Conservation (phyloP, 345 rosid species). For the Rubroshorea leprosula region DNA sequence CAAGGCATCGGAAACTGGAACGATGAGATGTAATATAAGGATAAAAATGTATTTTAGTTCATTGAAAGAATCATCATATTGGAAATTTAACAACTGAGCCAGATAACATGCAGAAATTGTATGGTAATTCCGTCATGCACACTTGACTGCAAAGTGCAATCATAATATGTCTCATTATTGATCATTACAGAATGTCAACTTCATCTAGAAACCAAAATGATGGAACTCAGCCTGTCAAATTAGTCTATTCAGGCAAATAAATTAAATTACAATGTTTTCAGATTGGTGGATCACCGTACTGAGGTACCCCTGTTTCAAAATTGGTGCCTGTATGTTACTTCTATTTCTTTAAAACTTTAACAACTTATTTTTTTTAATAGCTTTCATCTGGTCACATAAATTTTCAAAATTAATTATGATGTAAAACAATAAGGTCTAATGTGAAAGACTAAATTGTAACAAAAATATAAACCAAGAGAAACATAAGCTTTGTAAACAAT, state of each 20-base stretch:
- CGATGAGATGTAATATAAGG: no score
- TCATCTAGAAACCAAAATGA: no score
- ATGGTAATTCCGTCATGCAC: no score
- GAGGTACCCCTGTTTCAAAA: not conserved
- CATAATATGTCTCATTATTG: no score
- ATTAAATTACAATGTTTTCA: not conserved
- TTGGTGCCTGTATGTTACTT: no score
- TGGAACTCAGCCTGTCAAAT: not conserved
- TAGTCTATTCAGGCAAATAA: not conserved
- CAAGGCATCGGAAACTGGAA: no score
- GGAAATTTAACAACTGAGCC: no score
- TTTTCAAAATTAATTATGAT: not conserved
- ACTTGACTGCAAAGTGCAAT: no score
- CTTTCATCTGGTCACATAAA: not conserved
- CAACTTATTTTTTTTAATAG: not conserved
- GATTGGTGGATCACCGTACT: not conserved
- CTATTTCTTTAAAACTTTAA: not conserved
- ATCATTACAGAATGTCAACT: not conserved
- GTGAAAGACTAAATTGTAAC: constrained; percentile 1
- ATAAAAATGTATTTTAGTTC: no score
- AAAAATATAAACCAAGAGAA: not conserved
- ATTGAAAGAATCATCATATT: no score
- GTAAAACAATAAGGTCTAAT: not conserved
- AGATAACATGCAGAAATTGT: no score
- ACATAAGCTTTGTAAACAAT: constrained; percentile 10